Evolutionary conservation across 2,329 filamentous ascomycete genomes (phyloP), one percentile per base, ranked within the genome.

Genomic region (Purpureocillium lavendulum): DNA sequence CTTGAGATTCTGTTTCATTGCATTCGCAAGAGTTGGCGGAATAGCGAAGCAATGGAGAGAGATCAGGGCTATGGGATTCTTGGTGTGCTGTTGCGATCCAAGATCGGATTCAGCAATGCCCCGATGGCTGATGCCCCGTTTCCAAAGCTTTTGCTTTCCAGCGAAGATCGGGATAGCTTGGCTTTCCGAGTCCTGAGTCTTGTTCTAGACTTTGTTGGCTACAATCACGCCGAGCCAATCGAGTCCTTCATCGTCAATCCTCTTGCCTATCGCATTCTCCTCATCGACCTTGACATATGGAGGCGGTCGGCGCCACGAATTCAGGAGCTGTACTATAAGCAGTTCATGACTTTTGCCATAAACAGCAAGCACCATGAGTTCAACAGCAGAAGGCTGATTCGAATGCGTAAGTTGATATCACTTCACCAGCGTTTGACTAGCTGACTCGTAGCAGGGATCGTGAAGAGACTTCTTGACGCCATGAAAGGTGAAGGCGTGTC

Each of bases 1-100:
- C 80, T 94, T 3, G 80, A 94, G 52, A 84, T 94, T 52, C 70
- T 95, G 18, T 88, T 96, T 45, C 79, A 85, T 47, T 87, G 86
- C 44, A 84, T 96, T 36, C 83, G 85, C 48, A 83, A 85, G 47
- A 97, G 85, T 56, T 98, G 94, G 92, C 78, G 92, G 47, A 97
- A 97, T 49, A 97, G 92, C 49, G 94, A 98, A 58, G 89, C 92
- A 18, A 96, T 98, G 84, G 92, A 98, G 60, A 82, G 86, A 52
- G 88, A 94, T 43, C 92, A 94, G 49, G 94, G 90, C 0, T 98
- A 96, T 56, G 84, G 86, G 18, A 85, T 97, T 29, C 66, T 98
- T 37, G 84, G 84, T 31, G 80, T 88, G 60, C 71, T 97, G 14
- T 64, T 98, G 17, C 81, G 87, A 40, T 84, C 86, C 40, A 96